Evolutionary conservation across 768 basidiomycete species (phyloP).

Genomic region (Gautieria morchelliformis): DNA sequence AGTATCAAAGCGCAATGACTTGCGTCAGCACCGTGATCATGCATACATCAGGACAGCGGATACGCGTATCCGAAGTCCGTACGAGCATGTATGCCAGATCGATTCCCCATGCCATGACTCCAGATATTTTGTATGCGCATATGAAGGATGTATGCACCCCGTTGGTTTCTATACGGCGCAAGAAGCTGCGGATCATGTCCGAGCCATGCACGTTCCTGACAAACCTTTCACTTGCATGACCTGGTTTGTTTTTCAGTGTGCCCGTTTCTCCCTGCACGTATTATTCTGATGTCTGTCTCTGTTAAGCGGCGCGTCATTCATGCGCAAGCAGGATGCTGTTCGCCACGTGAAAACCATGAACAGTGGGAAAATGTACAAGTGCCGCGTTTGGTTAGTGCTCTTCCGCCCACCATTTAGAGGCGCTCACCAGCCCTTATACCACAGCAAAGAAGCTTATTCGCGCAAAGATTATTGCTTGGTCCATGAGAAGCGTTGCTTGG

Average conservation of each 20-base stretch:
- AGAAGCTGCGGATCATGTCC: background rate
- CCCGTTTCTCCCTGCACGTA: background rate
- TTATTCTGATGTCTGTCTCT: background rate
- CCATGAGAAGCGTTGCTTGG: background rate
- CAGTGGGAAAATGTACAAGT: conserved; percentile 1
- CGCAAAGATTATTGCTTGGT: background rate
- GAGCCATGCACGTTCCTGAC: background rate
- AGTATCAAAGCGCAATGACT: no score
- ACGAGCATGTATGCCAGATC: background rate
- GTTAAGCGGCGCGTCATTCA: conserved; percentile 1
- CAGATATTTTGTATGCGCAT: background rate
- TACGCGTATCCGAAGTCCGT: background rate
- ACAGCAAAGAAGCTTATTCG: background rate
- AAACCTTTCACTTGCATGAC: background rate
- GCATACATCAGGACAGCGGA: background rate
- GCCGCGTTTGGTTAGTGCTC: conserved; percentile 2
- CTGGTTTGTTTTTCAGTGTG: background rate
- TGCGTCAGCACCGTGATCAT: no score
- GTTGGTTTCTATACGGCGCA: background rate
- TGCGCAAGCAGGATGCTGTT: conserved; percentile 4
- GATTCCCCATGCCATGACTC: background rate
- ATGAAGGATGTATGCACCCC: background rate
- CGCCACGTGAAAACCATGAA: conserved; percentile 5
- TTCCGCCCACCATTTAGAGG: background rate
- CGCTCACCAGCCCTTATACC: background rate